Evolutionary conservation across 176 grass and related monocot genomes (phyloP), one percentile per base, ranked within the genome.

Genomic region (Urochloa ruziziensis): DNA sequence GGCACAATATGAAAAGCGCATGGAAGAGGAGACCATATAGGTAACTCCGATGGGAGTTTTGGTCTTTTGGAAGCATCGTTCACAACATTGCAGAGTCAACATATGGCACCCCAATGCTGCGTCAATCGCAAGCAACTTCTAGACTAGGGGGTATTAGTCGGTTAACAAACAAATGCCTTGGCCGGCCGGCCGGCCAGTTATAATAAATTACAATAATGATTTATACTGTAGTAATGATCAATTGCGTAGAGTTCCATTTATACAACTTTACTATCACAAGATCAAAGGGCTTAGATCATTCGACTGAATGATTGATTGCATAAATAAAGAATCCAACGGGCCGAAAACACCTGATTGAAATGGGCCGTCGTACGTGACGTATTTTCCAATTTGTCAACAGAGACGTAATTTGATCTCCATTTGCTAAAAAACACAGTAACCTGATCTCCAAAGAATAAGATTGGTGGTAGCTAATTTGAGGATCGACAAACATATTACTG

Each of bases 41-140:
- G 57, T 63, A 54, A 4, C 47, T 86, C 84, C 77, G 25, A 34
- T 19, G n/a, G n/a, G n/a, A n/a, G n/a, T n/a, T n/a, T n/a, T n/a
- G 27, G 35, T 19, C 1, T 13, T 2, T 87, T 46, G 48, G 77
- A 67, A 3, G 29, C 28, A 57, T 57, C 21, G 48, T 43, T 54
- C 10, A 2, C 5, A 12, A 74, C 70, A 49, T 2, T 47, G 13
- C 16, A 5, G 46, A 21, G 46, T 57, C 68, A 59, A 66, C 77
- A 74, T 23, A 33, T 73, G 77, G 84, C 69, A 40, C 16, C 67
- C 40, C 57, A 28, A 74, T 34, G 84, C 18, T 53, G 24, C 2
- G 37, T 6, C 7, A 43, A 24, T 27, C 46, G 17, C 44, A 32
- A 25, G 42, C 30, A 40, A 52, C 30, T 5, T 6, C 43, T 3